These are phyloP conservation scores for Obelidium mucronatum DNA, from an alignment of 192 early-diverging fungal genomes.

Conservation along the genomic window DNA sequence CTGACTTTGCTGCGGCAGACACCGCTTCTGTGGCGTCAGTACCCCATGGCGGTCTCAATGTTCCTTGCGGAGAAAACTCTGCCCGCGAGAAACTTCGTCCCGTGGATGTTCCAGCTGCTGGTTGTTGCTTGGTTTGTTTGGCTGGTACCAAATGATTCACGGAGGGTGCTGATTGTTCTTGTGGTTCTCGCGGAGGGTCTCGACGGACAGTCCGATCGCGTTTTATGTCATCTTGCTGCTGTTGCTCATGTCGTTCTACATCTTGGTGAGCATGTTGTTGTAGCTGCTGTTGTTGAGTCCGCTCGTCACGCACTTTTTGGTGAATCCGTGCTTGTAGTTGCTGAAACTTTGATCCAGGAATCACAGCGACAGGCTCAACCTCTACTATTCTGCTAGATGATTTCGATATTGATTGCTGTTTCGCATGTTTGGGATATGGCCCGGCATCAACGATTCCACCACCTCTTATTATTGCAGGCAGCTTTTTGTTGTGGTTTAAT, in stretches of 20 bases:
- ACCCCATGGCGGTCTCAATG: constrained; percentile 1
- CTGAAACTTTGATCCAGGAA: no score
- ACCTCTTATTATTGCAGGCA: no score
- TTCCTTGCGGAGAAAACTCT: neutral
- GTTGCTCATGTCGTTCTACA: no score
- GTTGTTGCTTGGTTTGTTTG: neutral
- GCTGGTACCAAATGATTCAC: neutral
- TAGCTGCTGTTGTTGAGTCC: no score
- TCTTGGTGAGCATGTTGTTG: no score
- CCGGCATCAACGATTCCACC: neutral
- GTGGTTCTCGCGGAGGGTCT: neutral
- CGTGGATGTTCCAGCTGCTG: neutral
- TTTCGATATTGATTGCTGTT: neutral
- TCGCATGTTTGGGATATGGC: neutral
- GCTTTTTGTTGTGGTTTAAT: no score
- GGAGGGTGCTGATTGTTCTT: neutral
- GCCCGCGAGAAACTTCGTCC: neutral
- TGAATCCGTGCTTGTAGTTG: no score
- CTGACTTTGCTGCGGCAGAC: neutral
- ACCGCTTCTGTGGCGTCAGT: neutral
- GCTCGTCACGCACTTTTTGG: no score
- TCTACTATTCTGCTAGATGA: neutral
- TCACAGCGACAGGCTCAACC: no score
- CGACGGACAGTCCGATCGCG: neutral
- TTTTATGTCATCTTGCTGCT: no score